Base-by-base conservation (phyloP, 139 green algal genomes). In the Chlorella sp. region DNA sequence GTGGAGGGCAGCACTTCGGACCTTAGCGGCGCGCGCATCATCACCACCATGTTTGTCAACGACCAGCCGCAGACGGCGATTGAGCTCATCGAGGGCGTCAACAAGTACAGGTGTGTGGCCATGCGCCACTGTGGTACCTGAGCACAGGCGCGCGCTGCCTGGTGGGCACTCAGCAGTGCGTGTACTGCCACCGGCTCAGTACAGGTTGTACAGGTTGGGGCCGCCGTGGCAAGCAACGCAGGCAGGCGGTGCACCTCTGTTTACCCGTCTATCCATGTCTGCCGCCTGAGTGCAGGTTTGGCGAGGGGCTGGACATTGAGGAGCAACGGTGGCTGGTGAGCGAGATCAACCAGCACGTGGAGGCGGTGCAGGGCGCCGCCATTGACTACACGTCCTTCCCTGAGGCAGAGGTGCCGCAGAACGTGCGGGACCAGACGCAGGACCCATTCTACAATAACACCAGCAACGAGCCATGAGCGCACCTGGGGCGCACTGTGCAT, bases 281-380 rank as follows among this genome's bases (percentile, higher is more conserved):
- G 22, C 31, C 5, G 23, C 26, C 42, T 49, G 49, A 35, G 69
- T 71, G 70, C 31, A 81, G 70, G 55, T 80, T 95, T 74, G 91
- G 86, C 1, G 91, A 93, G 73, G 84, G 85, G 0, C 75, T 96
- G 42, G 79, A 84, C 26, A 49, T 72, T 5, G 42, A 67, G 17
- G 91, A 96, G 85, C 91, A 96, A 82, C 77, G 90, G 70, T 96
- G 90, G 89, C 81, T 96, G 64, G 86, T 84, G 33, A n/a, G 49
- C 22, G 80, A 88, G 66, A 93, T 96, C 81, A 96, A 95, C 71
- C 62, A 67, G 4, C 73, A 87, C 42, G 49, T 96, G n/a, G 77
- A 81, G 33, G 73, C 36, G 2, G 22, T 76, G 24, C 55, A 64
- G 55, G 55, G 55, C 55, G 4, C 4, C 22, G 55, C 55, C 24